phyloP scores from a whole-genome alignment of 208 protist genomes.

The Crithidia mellificae region DNA sequence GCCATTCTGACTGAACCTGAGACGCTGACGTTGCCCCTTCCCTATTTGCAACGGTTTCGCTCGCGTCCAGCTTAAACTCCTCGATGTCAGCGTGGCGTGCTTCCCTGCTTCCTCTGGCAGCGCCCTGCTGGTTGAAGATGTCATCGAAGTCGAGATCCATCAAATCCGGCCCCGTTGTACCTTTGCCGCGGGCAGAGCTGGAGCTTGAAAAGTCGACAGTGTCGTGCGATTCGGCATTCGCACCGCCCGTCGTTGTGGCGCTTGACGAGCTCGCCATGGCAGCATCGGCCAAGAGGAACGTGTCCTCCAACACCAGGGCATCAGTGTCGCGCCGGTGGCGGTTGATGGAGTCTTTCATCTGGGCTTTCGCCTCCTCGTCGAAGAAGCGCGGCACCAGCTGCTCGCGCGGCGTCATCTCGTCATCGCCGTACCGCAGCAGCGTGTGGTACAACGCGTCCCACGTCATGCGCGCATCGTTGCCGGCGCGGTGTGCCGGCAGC shows the following conservation, averaged over 20 bases:
- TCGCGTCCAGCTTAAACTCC: conserved; percentile 36
- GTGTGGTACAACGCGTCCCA: conserved; percentile 91
- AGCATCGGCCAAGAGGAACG: conserved; percentile 35
- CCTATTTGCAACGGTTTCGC: not conserved
- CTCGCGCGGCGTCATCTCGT: conserved; percentile 82
- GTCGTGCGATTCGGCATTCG: not conserved
- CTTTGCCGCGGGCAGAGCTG: not conserved
- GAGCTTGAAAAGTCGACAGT: not conserved
- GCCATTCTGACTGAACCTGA: not conserved
- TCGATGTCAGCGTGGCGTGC: conserved; percentile 13
- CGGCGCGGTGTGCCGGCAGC: conserved; percentile 77
- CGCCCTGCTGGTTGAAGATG: conserved; percentile 47
- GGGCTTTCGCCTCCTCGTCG: conserved; percentile 72
- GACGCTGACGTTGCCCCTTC: not conserved
- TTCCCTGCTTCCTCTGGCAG: not conserved
- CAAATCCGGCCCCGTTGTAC: conserved; percentile 15
- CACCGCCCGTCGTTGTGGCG: not conserved
- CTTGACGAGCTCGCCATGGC: not conserved
- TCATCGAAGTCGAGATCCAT: conserved; percentile 83
- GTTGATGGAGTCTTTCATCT: conserved; percentile 43
- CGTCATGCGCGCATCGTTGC: conserved; percentile 89
- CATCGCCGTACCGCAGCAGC: conserved; percentile 85
- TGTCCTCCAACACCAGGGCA: conserved; percentile 8
- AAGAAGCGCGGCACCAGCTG: conserved; percentile 90
- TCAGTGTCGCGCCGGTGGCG: not conserved